Base-by-base conservation (phyloP, 2,329 filamentous ascomycete genomes). In the Aspergillus sp. region DNA sequence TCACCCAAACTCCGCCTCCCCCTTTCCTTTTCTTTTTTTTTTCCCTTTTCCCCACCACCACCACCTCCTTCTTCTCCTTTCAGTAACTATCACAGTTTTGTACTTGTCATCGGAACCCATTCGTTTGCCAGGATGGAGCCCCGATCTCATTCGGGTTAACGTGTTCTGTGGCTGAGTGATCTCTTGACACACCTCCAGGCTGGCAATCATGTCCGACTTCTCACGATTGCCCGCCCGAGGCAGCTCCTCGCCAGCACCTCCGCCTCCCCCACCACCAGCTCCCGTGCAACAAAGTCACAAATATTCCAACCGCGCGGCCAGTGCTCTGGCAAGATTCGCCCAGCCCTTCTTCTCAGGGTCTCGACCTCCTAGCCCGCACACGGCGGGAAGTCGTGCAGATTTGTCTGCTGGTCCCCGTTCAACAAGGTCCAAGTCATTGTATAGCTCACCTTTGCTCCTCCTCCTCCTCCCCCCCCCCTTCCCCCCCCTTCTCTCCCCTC, bases 271-370 rank as follows among this genome's bases (percentile, higher is more conserved):
- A 52, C 74, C 75, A 23, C 73, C 75, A 52, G 74, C 71, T 47
- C 74, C 74, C 23, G 68, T 71, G 54, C 71, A 72, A 57, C 71
- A 71, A 50, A 67, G 62, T 57, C 73, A 75, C 64, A 71, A 73
- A 64, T 80, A 81, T 69, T 75, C 77, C 30, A 73, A 76, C 62
- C 76, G 78, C 60, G 79, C 79, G 47, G 78, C 78, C 62, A 80
- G 73, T 69, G 78, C 79, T 59, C 67, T 81, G 54, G 81, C 82
- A 65, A 79, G 83, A 66, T 80, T 85, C 64, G 81, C 82, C 52
- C 82, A 84, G 69, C 81, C 82, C 19, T 82, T 84, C 70, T 79
- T 82, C 59, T 83, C 82, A 58, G 82, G 78, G 66, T 83, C 82
- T 63, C 77, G 83, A 50, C 82, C 83, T 36, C 78, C 83, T 47